Conservation (phyloP, 345 rosid species). For the Microcos paniculata region DNA sequence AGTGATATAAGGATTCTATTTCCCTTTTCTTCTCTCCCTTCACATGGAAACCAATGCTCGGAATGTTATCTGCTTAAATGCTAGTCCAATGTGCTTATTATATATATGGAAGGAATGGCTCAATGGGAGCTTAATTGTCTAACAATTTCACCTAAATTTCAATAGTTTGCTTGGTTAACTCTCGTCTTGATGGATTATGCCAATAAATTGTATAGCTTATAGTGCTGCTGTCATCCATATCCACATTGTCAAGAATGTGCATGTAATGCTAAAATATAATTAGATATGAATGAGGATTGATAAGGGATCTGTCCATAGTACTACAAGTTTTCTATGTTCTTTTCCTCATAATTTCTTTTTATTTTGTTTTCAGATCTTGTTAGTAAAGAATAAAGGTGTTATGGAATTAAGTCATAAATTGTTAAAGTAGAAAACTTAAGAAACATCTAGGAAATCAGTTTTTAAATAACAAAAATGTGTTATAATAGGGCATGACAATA, state of each 20-base stretch:
- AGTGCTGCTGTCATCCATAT: not conserved
- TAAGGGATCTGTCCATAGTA: not conserved
- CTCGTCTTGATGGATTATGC: not conserved
- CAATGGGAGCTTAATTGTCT: not conserved
- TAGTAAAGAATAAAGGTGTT: not conserved
- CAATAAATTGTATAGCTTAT: not conserved
- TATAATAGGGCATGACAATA: not conserved
- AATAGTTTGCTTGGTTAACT: not conserved
- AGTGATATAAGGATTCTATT: not conserved
- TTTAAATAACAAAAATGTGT: not conserved
- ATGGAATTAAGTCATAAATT: not conserved
- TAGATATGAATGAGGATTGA: not conserved
- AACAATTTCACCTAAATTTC: not conserved
- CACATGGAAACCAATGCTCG: not conserved
- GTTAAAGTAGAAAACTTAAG: not conserved
- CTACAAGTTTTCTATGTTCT: not conserved
- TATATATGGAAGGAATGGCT: not conserved
- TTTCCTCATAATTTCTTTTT: not conserved
- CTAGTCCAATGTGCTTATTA: not conserved
- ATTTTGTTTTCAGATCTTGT: not conserved
- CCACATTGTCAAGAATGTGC: not conserved
- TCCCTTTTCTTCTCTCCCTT: not conserved
- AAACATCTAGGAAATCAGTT: not conserved
- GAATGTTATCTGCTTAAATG: not conserved
- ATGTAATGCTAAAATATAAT: not conserved